Conservation (phyloP, 768 basidiomycete species). For the Tremella fuciformis region DNA sequence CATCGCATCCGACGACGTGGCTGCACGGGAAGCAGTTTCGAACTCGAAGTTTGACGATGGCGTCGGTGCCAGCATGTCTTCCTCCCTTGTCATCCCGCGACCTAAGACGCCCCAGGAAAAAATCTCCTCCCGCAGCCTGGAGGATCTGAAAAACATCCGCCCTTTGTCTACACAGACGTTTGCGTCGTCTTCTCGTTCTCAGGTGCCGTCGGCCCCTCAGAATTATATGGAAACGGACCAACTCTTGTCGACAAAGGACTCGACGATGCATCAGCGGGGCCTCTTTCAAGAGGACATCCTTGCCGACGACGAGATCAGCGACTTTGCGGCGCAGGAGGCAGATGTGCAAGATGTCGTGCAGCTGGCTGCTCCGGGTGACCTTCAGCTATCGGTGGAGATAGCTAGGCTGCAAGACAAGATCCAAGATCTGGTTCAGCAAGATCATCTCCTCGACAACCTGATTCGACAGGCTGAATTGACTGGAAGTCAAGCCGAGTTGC, state of each 20-base stretch:
- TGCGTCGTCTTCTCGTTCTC: background rate
- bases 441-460: conserved; percentile 75
- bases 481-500: conserved; percentile 81
- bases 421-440: conserved; percentile 71
- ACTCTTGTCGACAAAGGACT: background rate
- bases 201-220: background rate
- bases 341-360: conserved; percentile 57
- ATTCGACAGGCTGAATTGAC: conserved; percentile 94
- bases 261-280: background rate
- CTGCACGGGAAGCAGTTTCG: conserved; percentile 5
- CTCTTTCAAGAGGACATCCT: conserved; percentile 8
- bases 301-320: conserved; percentile 42
- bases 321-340: conserved; percentile 46
- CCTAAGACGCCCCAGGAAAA: conserved; percentile 7
- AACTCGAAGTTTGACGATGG: background rate
- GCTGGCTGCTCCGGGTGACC: conserved; percentile 71
- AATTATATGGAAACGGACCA: background rate
- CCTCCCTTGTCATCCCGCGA: conserved; percentile 24
- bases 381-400: conserved; percentile 59
- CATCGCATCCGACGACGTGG: conserved; percentile 72
- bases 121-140: conserved; percentile 28
- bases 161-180: background rate
- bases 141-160: conserved; percentile 22
- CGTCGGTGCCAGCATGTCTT: conserved; percentile 6
- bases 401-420: conserved; percentile 72